Evolutionary conservation across 1,139 yeast genomes (phyloP), one percentile per base, ranked within the genome.

Genomic region (Zhuliangozyma parablackwelliae): DNA sequence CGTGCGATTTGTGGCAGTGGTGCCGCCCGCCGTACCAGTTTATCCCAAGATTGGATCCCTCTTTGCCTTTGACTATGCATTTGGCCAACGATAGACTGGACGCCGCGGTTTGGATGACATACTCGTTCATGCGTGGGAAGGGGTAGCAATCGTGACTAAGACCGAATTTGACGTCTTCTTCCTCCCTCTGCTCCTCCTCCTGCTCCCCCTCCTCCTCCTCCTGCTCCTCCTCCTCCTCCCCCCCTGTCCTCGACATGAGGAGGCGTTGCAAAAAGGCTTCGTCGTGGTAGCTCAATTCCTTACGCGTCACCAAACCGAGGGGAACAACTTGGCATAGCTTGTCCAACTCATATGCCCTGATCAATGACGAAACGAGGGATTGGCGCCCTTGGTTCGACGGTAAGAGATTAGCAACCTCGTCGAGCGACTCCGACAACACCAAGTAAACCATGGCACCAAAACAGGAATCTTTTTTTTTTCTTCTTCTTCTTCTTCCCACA

Each of bases 21-120:
- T 84, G 94, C 35, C 94, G 57, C 1, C 95, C 95, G 2, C 94
- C 95, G 48, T 78, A 77, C 90, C 90, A 84, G 50, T 82, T 82
- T 32, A 84, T 65, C 0, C 73, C 81, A 2, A 80, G 61, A 5
- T 57, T 49, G 31, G 55, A 58, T 37, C 40, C 10, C 2, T 28
- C 29, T 10, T 32, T 28, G 24, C 5, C 24, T 33, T 43, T 40
- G 10, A 37, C 33, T 2, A 53, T 41, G 5, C 53, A 59, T 11
- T 59, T 61, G 1, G 80, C 80, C 21, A 82, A 65, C 11, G 69
- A 54, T 10, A 83, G 47, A 3, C 86, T 74, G 0, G 88, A 75
- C 0, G 87, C 87, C 0, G 84, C 78, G 0, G 73, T 61, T 1
- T 64, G 53, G 26, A 54, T 55, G 7, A 77, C 72, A 45, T 84